Conservation (phyloP, 2,329 filamentous ascomycete species). For the Penicillium psychrosexuale region DNA sequence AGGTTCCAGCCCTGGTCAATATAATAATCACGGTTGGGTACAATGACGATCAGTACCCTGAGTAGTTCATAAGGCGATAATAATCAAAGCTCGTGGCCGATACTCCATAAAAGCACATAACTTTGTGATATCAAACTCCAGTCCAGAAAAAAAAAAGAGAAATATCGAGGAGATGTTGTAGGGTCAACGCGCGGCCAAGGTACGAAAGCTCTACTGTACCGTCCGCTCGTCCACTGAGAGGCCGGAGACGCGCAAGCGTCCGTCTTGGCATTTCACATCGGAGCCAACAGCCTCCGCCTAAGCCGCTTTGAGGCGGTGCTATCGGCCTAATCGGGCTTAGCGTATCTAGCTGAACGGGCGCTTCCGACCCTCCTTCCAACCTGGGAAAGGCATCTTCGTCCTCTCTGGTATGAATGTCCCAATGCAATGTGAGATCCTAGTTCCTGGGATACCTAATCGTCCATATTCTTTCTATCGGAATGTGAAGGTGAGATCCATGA, state of each 20-base stretch:
- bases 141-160: neutral
- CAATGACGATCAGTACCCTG: neutral
- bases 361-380: constrained; percentile 7
- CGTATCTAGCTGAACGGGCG: constrained; percentile 15
- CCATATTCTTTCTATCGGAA: neutral
- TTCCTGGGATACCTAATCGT: neutral
- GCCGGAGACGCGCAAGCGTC: constrained; percentile 40
- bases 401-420: neutral
- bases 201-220: constrained; percentile 1
- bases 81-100: neutral
- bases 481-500: neutral
- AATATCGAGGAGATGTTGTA: neutral
- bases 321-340: neutral
- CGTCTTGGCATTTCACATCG: constrained; percentile 35
- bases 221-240: constrained; percentile 17
- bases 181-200: constrained; percentile 7
- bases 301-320: constrained; percentile 14
- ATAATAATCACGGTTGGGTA: neutral
- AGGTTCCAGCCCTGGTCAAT: neutral
- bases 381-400: constrained; percentile 6
- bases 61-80: neutral
- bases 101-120: neutral
- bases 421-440: constrained; percentile 3
- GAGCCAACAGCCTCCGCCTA: constrained; percentile 32
- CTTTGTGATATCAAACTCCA: neutral